Percentiles rank a stretch among this genome's conserved stretches.
These are phyloP conservation scores for Wickerhamiella galacta DNA, from an alignment of 805 yeast species.

Conservation along the genomic window DNA sequence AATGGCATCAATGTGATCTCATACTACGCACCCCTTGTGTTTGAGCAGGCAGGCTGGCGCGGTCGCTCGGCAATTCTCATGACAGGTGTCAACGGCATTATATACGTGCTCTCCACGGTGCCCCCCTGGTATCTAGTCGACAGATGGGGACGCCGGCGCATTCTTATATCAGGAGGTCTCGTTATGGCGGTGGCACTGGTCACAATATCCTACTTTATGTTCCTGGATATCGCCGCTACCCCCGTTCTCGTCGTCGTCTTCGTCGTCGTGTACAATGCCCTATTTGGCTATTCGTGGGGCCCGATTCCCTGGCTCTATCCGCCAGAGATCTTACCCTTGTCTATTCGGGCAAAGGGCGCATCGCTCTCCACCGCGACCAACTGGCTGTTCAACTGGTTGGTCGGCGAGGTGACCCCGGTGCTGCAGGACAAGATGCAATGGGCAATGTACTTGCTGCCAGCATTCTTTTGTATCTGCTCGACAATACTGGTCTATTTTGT, in stretches of 20 bases:
- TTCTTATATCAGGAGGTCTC: conserved; percentile 60
- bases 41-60: conserved; percentile 89
- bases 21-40: conserved; percentile 85
- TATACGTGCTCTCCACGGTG: conserved; percentile 49
- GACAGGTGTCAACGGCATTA: conserved; percentile 65
- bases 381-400: conserved; percentile 85
- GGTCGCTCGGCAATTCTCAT: conserved; percentile 76
- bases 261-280: conserved; percentile 64
- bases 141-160: conserved; percentile 81
- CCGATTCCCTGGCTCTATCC: conserved; percentile 86
- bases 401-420: conserved; percentile 83
- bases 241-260: conserved; percentile 57
- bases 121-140: conserved; percentile 90
- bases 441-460: conserved; percentile 71
- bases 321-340: conserved; percentile 70
- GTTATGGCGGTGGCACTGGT: conserved; percentile 61
- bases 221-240: conserved; percentile 34
- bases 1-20: conserved; percentile 88
- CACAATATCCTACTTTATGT: conserved; percentile 45
- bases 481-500: conserved; percentile 52
- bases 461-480: conserved; percentile 57
- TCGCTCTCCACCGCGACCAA: conserved; percentile 81
- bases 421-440: conserved; percentile 60
- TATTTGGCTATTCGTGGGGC: conserved; percentile 85
- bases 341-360: conserved; percentile 79